Conservation (phyloP, 352 stramenopile genomes). For the Phytophthora tentaculata region DNA sequence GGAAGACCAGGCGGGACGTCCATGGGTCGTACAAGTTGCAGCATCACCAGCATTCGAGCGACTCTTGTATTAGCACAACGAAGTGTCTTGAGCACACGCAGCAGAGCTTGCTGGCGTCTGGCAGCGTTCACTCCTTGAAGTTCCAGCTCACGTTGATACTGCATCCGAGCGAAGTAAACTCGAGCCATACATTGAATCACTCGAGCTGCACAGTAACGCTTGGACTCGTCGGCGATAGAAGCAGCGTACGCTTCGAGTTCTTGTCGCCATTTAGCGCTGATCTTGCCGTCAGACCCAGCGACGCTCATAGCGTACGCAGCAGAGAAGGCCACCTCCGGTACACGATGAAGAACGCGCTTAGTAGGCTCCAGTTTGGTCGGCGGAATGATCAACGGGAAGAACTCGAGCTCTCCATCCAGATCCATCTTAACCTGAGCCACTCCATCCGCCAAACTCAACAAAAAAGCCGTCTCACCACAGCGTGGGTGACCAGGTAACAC, state of each 20-base stretch:
- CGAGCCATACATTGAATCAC: conserved; percentile 78
- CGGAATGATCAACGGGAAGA: conserved; percentile 70
- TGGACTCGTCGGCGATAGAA: conserved; percentile 68
- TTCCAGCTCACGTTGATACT: conserved; percentile 71
- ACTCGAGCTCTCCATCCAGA: conserved; percentile 79
- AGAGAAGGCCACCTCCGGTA: conserved; percentile 71
- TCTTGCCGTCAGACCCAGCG: conserved; percentile 33
- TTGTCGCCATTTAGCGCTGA: conserved; percentile 56
- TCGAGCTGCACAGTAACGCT: conserved; percentile 66
- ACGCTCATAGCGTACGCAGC: conserved; percentile 47
- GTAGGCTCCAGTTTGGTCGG: conserved; percentile 60
- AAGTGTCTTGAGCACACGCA: conserved; percentile 58
- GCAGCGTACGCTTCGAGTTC: conserved; percentile 69
- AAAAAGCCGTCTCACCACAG: conserved; percentile 78
- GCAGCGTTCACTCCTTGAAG: conserved; percentile 70
- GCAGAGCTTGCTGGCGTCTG: conserved; percentile 58
- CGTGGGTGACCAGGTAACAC: conserved; percentile 78
- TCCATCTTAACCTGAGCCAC: conserved; percentile 86
- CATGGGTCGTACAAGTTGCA: conserved; percentile 68
- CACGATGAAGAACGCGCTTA: conserved; percentile 62
- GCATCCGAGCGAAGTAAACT: conserved; percentile 69
- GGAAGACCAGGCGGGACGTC: conserved; percentile 55
- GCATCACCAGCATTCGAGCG: conserved; percentile 66
- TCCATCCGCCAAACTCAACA: conserved; percentile 63
- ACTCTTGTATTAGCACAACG: conserved; percentile 71